phyloP scores from a whole-genome alignment of 2,329 filamentous ascomycete genomes.

The Ophiocordyceps robertsii region DNA sequence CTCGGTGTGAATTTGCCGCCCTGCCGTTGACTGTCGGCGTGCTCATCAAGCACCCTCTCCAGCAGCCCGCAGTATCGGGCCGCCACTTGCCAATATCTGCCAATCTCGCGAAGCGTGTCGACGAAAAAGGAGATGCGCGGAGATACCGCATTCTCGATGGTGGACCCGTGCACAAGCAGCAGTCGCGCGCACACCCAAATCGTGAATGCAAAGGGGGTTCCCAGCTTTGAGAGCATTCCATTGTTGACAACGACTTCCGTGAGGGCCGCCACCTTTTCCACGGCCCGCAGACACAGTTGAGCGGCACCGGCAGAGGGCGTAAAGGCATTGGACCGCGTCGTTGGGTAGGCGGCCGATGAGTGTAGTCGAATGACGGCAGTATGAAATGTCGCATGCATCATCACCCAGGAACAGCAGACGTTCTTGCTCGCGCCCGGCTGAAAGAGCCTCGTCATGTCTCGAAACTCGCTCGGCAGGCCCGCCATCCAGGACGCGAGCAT shows the following conservation, averaged over 20 bases:
- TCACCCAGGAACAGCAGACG: slow-evolving; percentile 74
- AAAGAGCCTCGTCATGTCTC: slow-evolving; percentile 70
- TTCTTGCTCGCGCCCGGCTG: slow-evolving; percentile 50
- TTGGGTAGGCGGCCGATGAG: slow-evolving; percentile 86
- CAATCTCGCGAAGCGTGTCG: slow-evolving; percentile 68
- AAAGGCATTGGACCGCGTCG: slow-evolving; percentile 77
- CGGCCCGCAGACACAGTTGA: slow-evolving; percentile 70
- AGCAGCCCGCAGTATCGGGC: slow-evolving; percentile 69
- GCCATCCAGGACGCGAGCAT: slow-evolving; percentile 75
- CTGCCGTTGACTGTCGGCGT: slow-evolving; percentile 62
- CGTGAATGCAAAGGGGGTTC: slow-evolving; percentile 83
- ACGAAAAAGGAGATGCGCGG: slow-evolving; percentile 73
- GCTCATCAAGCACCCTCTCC: slow-evolving; percentile 74
- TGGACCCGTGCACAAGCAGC: slow-evolving; percentile 79
- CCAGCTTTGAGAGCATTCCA: slow-evolving; percentile 63
- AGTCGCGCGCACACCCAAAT: slow-evolving; percentile 84
- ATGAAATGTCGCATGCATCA: slow-evolving; percentile 83
- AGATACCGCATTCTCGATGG: slow-evolving; percentile 71
- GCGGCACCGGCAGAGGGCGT: slow-evolving; percentile 77
- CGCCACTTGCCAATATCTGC: slow-evolving; percentile 74
- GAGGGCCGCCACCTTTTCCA: slow-evolving; percentile 68
- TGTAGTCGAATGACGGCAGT: slow-evolving; percentile 82
- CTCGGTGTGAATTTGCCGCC: slow-evolving; percentile 66
- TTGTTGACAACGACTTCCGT: slow-evolving; percentile 67
- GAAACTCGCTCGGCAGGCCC: slow-evolving; percentile 67